These are phyloP conservation scores for Colletotrichum camelliae DNA, from an alignment of 2,329 filamentous ascomycete genomes.

Conservation along the genomic window DNA sequence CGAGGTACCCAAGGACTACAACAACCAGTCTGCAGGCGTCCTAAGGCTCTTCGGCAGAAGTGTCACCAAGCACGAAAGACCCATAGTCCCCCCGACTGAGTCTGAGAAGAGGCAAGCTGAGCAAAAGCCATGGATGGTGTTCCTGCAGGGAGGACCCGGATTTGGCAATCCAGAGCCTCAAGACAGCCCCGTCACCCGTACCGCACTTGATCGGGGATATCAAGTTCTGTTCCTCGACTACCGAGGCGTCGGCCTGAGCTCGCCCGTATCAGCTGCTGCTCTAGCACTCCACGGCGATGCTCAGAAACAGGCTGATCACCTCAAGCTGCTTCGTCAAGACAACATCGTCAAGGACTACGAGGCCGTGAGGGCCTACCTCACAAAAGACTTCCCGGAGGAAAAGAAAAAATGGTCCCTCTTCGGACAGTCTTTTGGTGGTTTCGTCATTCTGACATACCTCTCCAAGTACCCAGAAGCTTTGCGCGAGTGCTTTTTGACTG, in stretches of 20 bases:
- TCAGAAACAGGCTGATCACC: constrained; percentile 76
- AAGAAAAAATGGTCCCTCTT: constrained; percentile 84
- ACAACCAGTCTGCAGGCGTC: constrained; percentile 61
- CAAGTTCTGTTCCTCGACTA: constrained; percentile 90
- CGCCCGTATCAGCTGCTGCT: constrained; percentile 76
- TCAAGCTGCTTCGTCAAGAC: constrained; percentile 87
- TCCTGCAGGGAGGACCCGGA: constrained; percentile 86
- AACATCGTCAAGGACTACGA: constrained; percentile 90
- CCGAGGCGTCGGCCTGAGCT: constrained; percentile 85
- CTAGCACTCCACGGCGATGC: constrained; percentile 69
- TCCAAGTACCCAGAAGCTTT: constrained; percentile 80
- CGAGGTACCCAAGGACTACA: constrained; percentile 82
- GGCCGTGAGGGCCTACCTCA: constrained; percentile 79
- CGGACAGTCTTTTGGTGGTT: constrained; percentile 92
- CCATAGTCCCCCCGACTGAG: constrained; percentile 54
- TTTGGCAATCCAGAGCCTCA: constrained; percentile 79
- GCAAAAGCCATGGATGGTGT: constrained; percentile 68
- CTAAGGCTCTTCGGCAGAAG: constrained; percentile 81
- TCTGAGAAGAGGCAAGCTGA: constrained; percentile 36
- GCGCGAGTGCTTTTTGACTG: constrained; percentile 82
- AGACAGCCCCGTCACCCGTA: constrained; percentile 71
- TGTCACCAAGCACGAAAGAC: constrained; percentile 69
- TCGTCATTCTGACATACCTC: constrained; percentile 83
- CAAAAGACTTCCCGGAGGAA: constrained; percentile 69
- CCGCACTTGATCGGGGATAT: constrained; percentile 80